Conservation (phyloP, 2,329 filamentous ascomycete species). For the Cladosporium sp. region DNA sequence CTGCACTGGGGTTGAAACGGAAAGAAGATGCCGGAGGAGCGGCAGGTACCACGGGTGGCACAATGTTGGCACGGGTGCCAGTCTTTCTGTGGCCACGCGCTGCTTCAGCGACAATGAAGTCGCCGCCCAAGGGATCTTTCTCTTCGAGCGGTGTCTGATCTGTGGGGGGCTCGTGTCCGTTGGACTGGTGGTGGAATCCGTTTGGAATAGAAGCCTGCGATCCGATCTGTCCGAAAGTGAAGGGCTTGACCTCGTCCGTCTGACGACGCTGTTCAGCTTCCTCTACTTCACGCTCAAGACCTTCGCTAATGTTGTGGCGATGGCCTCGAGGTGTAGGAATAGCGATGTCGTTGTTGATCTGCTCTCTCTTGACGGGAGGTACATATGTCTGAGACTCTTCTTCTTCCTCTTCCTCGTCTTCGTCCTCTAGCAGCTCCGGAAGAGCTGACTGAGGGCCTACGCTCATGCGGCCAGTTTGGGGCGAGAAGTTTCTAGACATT, state of each 20-base stretch:
- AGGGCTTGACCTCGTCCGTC: conserved; percentile 25
- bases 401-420: conserved; percentile 58
- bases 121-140: conserved; percentile 26
- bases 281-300: conserved; percentile 79
- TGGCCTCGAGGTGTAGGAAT: conserved; percentile 62
- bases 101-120: conserved; percentile 63
- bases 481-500: conserved; percentile 27
- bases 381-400: conserved; percentile 32
- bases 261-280: conserved; percentile 74
- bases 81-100: conserved; percentile 55
- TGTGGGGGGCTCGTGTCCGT: neutral
- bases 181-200: neutral
- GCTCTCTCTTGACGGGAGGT: conserved; percentile 34
- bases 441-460: conserved; percentile 51
- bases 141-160: conserved; percentile 19
- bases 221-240: conserved; percentile 12
- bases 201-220: neutral
- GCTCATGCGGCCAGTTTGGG: conserved; percentile 54
- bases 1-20: conserved; percentile 34
- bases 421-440: conserved; percentile 72
- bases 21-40: conserved; percentile 16
- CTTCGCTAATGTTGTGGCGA: conserved; percentile 72
- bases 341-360: conserved; percentile 51
- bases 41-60: conserved; percentile 50
- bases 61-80: conserved; percentile 77